phyloP scores from a whole-genome alignment of 2,329 filamentous ascomycete species.

The Neopestalotiopsis sp. region DNA sequence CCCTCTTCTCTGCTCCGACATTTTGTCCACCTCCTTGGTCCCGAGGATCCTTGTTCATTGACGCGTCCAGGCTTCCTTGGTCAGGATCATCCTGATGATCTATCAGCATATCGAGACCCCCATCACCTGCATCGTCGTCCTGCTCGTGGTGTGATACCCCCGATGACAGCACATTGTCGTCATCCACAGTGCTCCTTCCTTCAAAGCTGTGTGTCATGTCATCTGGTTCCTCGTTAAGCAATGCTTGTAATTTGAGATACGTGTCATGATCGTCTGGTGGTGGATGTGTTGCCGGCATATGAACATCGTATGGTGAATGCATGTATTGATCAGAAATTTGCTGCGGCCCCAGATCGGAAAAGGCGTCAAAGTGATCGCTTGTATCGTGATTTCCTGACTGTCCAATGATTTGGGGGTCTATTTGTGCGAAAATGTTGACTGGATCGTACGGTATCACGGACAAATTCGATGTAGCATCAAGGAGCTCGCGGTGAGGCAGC shows the following conservation, averaged over 20 bases:
- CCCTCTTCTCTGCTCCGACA: slow-evolving; percentile 12
- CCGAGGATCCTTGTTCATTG: slow-evolving; percentile 7
- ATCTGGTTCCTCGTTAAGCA: slow-evolving; percentile 53
- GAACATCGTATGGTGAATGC: slow-evolving; percentile 29
- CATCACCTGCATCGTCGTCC: slow-evolving; percentile 29
- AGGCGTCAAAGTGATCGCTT: slow-evolving; percentile 37
- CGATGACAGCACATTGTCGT: slow-evolving; percentile 24
- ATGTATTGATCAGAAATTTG: slow-evolving; percentile 24
- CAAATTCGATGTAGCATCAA: slow-evolving; percentile 34
- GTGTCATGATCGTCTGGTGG: slow-evolving; percentile 47
- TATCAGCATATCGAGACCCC: slow-evolving; percentile 38
- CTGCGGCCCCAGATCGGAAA: slow-evolving; percentile 34
- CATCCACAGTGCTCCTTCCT: slow-evolving; percentile 3
- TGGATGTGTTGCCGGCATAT: slow-evolving; percentile 26
- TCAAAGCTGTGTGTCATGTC: slow-evolving; percentile 22
- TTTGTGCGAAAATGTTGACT: slow-evolving; percentile 55
- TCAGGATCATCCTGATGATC: slow-evolving; percentile 31
- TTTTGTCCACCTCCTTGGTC: slow-evolving; percentile 4
- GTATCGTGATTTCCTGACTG: slow-evolving; percentile 40
- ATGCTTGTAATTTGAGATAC: slow-evolving; percentile 51
- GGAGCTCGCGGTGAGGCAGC: slow-evolving; percentile 22
- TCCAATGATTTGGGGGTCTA: slow-evolving; percentile 65
- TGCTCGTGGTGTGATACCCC: not conserved
- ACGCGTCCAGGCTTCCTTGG: slow-evolving; percentile 29
- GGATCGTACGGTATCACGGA: slow-evolving; percentile 21